Base-by-base conservation (phyloP, 2,329 filamentous ascomycete genomes). In the Fonsecaea pugnacius region DNA sequence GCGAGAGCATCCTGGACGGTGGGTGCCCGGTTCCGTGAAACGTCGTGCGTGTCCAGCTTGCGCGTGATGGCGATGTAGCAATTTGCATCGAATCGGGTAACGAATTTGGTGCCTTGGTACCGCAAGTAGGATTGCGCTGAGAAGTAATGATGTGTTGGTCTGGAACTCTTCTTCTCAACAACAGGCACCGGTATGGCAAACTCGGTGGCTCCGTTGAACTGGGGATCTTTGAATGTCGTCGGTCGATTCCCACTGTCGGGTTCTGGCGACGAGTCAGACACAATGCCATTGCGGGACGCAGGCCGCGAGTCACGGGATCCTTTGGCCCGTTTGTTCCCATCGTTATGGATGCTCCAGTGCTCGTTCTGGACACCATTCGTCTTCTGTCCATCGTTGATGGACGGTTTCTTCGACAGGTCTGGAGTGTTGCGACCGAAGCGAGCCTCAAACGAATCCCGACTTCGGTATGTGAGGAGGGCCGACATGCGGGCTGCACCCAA, bases 41-140 rank as follows among this genome's bases (percentile, higher is more conserved):
- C 87, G 75, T 99, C 95, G 77, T 99, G 95, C 0, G 95, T 98
- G 75, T 99, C 95, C 16, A 99, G 86, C 78, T 99, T 99, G 73
- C 95, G 90, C 4, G 95, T 98, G 78, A 99, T 97, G 70, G 95
- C 93, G 71, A 99, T 98, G 80, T 99, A 99, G 80, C 95, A 99
- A 77, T 99, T 99, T 73, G 92, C 91, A 77, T 99, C 95, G 76
- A 98, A 99, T 9, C 95, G 90, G 77, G 91, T 92, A 72, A 98
- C 95, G 72, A 99, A 99, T 77, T 99, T 99, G 72, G 89, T 86
- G 62, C 92, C 94, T 78, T 99, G 95, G 78, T 99, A 99, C 21
- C 95, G 90, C 50, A 99, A 85, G 78, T 99, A 99, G 0, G 93
- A 97, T 76, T 99, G 95, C 0, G 95, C 95, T 0, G 95, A 98